These are phyloP conservation scores for Phyllosticta citrichinensis DNA, from an alignment of 2,329 filamentous ascomycete genomes.

Conservation along the genomic window DNA sequence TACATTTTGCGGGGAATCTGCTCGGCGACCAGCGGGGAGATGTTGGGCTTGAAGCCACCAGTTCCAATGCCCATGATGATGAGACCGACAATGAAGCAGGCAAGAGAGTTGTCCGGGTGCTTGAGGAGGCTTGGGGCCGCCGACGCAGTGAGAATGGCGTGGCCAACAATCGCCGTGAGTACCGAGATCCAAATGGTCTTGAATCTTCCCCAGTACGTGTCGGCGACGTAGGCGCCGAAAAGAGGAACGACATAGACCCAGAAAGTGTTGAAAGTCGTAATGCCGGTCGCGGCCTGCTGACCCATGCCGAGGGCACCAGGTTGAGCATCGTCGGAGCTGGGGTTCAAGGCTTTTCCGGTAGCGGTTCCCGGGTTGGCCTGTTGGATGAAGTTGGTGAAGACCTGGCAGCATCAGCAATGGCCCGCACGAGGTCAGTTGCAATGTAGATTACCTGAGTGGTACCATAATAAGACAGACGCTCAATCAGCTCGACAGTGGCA, in stretches of 20 bases:
- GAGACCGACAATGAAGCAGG: constrained; percentile 46
- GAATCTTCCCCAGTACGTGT: constrained; percentile 52
- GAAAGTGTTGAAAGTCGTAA: constrained; percentile 46
- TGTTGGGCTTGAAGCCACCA: constrained; percentile 61
- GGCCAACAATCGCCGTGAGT: constrained; percentile 48
- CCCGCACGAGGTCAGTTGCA: neutral
- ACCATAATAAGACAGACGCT: constrained; percentile 31
- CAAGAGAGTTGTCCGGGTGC: constrained; percentile 39
- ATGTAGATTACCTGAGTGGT: constrained; percentile 14
- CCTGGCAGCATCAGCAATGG: constrained; percentile 12
- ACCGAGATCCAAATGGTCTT: constrained; percentile 50
- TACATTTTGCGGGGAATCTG: constrained; percentile 50
- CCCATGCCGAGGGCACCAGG: constrained; percentile 47
- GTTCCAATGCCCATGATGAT: constrained; percentile 57
- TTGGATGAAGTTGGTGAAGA: constrained; percentile 31
- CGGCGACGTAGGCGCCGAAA: constrained; percentile 48
- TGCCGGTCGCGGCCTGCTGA: constrained; percentile 41
- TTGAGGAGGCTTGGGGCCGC: constrained; percentile 43
- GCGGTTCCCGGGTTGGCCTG: constrained; percentile 20
- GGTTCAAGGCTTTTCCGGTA: constrained; percentile 22
- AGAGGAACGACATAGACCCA: constrained; percentile 51
- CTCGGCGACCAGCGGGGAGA: constrained; percentile 47
- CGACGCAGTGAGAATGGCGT: constrained; percentile 45
- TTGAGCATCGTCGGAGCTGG: constrained; percentile 20
- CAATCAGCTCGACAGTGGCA: constrained; percentile 28